A percentile compares a stretch with the other conserved stretches of the same genome.
phyloP scores from a whole-genome alignment of 2,329 filamentous ascomycete species.

The Allantophomopsis lycopodina region DNA sequence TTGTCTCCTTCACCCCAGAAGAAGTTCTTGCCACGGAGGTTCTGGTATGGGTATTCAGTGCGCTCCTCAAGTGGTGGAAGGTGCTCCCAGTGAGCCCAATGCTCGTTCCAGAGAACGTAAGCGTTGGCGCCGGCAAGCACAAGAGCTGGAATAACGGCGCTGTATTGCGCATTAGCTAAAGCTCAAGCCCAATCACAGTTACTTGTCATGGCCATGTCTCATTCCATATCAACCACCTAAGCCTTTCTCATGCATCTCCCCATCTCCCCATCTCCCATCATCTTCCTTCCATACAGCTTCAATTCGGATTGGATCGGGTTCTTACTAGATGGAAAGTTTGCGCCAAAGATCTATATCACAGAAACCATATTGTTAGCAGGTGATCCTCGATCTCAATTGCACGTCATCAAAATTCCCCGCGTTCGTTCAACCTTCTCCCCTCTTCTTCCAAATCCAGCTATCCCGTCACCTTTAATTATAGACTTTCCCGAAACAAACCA shows the following conservation, averaged over 20 bases:
- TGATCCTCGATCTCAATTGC: no score
- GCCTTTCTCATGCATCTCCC: no score
- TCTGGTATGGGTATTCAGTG: conserved; percentile 91
- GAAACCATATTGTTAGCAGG: no score
- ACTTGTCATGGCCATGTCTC: no score
- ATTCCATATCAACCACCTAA: no score
- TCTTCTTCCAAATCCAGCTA: no score
- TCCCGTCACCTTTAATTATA: no score
- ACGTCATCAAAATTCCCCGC: no score
- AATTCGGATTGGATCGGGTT: not conserved
- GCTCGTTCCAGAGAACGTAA: conserved; percentile 83
- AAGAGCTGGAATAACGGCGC: conserved; percentile 62
- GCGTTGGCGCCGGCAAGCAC: conserved; percentile 66
- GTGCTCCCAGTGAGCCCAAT: conserved; percentile 93
- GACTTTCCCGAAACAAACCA: no score
- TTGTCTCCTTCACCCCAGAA: conserved; percentile 94
- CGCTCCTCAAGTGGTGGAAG: conserved; percentile 80
- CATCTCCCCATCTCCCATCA: not conserved
- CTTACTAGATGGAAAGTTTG: conserved; percentile 94
- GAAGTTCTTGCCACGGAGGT: conserved; percentile 94
- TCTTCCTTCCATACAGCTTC: conserved; percentile 1
- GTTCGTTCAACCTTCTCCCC: no score
- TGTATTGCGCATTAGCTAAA: conserved; percentile 22
- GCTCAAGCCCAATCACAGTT: no score
- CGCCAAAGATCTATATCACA: conserved; percentile 66